Evolutionary conservation across 345 rosid species (phyloP).

Genomic region (Luvunga scandens): DNA sequence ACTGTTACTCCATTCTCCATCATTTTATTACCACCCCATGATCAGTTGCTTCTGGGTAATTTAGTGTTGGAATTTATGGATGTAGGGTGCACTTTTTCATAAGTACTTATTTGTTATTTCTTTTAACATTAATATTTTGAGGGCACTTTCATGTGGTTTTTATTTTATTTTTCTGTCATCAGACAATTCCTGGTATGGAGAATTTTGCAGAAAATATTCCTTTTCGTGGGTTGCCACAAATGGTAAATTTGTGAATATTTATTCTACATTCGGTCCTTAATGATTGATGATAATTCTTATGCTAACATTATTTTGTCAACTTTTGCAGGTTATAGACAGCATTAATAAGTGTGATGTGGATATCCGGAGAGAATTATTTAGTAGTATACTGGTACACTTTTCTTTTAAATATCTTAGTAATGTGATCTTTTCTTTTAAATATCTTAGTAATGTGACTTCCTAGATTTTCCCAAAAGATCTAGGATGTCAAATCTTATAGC

Average conservation of each 20-base stretch:
- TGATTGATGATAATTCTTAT: neutral
- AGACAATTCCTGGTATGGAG: conserved; percentile 96
- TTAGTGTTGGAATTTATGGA: neutral
- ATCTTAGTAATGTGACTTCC: neutral
- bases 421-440: neutral
- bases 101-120: neutral
- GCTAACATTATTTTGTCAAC: conserved; percentile 6
- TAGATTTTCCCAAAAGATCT: neutral
- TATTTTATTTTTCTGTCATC: conserved; percentile 20
- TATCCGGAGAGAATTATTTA: conserved; percentile 88
- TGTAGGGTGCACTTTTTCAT: neutral
- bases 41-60: neutral
- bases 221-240: conserved; percentile 86
- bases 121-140: neutral
- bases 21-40: neutral
- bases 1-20: neutral
- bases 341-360: conserved; percentile 92
- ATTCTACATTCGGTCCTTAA: neutral
- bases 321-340: conserved; percentile 84
- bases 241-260: conserved; percentile 49
- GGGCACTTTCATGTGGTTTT: neutral
- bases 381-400: conserved; percentile 77
- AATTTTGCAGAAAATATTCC: conserved; percentile 54
- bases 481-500: neutral
- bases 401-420: too few relatives aligned